These are phyloP conservation scores for Adansonia rubrostipa DNA, from an alignment of 441 rosid genomes.

Conservation along the genomic window DNA sequence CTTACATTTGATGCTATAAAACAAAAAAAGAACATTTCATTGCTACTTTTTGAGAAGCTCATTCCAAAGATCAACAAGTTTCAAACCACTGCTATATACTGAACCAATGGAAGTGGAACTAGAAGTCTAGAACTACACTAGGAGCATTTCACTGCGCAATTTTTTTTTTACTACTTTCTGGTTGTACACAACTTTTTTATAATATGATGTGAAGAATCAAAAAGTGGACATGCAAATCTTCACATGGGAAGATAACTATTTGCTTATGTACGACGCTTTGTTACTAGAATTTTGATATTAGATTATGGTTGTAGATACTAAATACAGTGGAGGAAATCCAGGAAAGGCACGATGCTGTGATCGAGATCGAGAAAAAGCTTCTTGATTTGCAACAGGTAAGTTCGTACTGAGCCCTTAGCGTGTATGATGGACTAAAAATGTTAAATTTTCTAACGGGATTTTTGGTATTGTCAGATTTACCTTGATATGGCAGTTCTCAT, in stretches of 20 bases:
- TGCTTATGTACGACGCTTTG: not conserved
- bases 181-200: no score
- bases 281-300: not conserved
- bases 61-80: no score
- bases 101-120: no score
- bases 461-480: constrained; percentile 41
- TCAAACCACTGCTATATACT: no score
- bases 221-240: not conserved
- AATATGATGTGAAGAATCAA: not conserved
- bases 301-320: constrained; percentile 53
- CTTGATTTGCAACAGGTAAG: constrained; percentile 88
- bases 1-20: not conserved
- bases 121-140: no score
- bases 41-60: no score
- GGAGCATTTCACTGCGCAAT: not conserved
- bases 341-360: constrained; percentile 93
- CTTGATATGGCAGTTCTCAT: constrained; percentile 57
- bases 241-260: not conserved
- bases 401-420: not conserved
- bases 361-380: constrained; percentile 87
- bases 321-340: constrained; percentile 91
- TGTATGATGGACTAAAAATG: not conserved
- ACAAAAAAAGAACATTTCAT: no score
- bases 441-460: constrained; percentile 18
- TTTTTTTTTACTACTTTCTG: not conserved